Evolutionary conservation across 768 basidiomycete genomes (phyloP).

Genomic region (Pleurotus eryngii): DNA sequence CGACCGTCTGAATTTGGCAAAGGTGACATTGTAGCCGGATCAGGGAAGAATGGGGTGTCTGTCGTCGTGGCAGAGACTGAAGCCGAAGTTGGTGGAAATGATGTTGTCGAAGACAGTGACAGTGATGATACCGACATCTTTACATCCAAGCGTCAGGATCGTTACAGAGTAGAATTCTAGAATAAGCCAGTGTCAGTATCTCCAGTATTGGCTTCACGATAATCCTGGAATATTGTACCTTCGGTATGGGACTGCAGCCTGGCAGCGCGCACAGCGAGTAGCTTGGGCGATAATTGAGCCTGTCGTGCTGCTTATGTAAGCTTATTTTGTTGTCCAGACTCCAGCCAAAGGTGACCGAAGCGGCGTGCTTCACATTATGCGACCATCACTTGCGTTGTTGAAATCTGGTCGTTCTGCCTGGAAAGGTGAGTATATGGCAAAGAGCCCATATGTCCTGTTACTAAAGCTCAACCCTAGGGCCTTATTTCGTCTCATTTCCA

Average conservation of each 20-base stretch:
- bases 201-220: too few relatives aligned
- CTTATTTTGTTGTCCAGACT: background rate
- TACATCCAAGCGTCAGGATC: too few relatives aligned
- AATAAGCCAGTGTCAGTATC: too few relatives aligned
- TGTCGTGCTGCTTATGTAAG: background rate
- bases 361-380: slow-evolving; percentile 38
- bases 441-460: background rate
- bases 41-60: slow-evolving; percentile 23
- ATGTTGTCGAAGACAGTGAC: background rate
- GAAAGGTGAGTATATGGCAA: slow-evolving; percentile 53
- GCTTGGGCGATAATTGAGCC: background rate
- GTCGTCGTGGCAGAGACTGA: slow-evolving; percentile 9
- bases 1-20: background rate
- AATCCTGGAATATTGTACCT: too few relatives aligned
- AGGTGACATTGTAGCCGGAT: slow-evolving; percentile 16
- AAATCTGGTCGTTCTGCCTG: slow-evolving; percentile 76
- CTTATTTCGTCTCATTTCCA: slow-evolving; percentile 92
- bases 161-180: too few relatives aligned
- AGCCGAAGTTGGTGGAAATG: background rate
- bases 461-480: slow-evolving; percentile 49
- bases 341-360: background rate
- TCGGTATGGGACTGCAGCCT: too few relatives aligned
- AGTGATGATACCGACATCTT: background rate
- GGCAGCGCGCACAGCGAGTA: background rate
- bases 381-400: slow-evolving; percentile 54